phyloP scores from a whole-genome alignment of 2,329 filamentous ascomycete genomes.

The Cadophora malorum region DNA sequence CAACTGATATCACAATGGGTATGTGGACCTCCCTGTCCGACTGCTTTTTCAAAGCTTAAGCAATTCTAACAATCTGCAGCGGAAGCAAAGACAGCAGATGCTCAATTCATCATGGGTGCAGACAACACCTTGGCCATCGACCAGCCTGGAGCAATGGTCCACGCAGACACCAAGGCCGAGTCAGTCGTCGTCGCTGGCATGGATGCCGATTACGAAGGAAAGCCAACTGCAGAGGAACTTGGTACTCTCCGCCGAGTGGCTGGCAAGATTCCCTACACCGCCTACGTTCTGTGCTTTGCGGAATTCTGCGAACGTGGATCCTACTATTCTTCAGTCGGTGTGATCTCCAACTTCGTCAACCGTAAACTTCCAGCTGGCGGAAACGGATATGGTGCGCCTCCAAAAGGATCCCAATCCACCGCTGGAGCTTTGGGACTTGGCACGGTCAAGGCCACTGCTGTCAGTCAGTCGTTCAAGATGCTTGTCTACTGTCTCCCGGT shows the following conservation, averaged over 20 bases:
- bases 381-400: conserved; percentile 50
- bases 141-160: conserved; percentile 25
- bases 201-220: conserved; percentile 27
- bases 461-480: conserved; percentile 55
- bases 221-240: conserved; percentile 64
- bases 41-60: neutral
- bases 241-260: conserved; percentile 65
- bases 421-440: conserved; percentile 67
- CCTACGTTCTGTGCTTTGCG: conserved; percentile 74
- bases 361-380: conserved; percentile 56
- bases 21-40: neutral
- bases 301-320: conserved; percentile 80
- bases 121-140: conserved; percentile 20
- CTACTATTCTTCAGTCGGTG: conserved; percentile 72
- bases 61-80: conserved; percentile 26
- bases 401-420: conserved; percentile 35
- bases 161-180: conserved; percentile 14
- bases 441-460: conserved; percentile 57
- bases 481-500: conserved; percentile 59
- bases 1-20: conserved; percentile 14
- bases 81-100: conserved; percentile 28
- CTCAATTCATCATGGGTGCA: conserved; percentile 25
- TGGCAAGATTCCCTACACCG: conserved; percentile 68
- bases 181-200: conserved; percentile 19
- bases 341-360: conserved; percentile 68